phyloP scores from a whole-genome alignment of 352 stramenopile genomes.

The Salisapilia sapeloensis region DNA sequence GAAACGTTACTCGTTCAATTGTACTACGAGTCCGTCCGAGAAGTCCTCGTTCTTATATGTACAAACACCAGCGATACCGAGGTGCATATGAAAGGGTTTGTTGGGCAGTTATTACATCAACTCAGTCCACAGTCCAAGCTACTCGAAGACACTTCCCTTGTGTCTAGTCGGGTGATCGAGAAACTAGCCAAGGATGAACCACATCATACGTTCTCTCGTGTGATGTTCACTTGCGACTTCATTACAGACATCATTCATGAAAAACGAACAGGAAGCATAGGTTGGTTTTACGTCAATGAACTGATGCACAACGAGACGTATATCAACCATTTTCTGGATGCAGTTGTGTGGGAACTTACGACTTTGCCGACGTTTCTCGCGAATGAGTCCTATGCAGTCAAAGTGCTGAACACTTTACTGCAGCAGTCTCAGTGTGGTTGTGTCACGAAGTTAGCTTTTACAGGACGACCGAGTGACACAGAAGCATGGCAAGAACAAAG shows the following conservation, averaged over 20 bases:
- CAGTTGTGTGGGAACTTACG: constrained; percentile 17
- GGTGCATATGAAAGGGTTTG: constrained; percentile 7
- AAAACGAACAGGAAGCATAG: constrained; percentile 29
- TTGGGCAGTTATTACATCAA: constrained; percentile 25
- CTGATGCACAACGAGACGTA: constrained; percentile 14
- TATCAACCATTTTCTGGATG: constrained; percentile 20
- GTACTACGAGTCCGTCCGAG: constrained; percentile 46
- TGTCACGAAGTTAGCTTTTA: constrained; percentile 36
- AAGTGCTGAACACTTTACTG: constrained; percentile 63
- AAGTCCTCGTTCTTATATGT: constrained; percentile 33
- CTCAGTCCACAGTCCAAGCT: constrained; percentile 14
- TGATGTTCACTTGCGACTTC: constrained; percentile 68
- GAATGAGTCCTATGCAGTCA: constrained; percentile 54
- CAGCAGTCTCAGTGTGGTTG: constrained; percentile 57
- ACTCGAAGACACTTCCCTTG: constrained; percentile 1
- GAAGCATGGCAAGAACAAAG: constrained; percentile 7
- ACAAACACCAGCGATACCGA: constrained; percentile 17
- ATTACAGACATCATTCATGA: constrained; percentile 67
- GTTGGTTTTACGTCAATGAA: constrained; percentile 22
- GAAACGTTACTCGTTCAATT: constrained; percentile 37
- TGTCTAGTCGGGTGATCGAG: constrained; percentile 5
- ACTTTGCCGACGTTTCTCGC: constrained; percentile 36
- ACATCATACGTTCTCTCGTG: constrained; percentile 37
- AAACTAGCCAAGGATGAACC: constrained; percentile 12
- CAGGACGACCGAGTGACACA: not conserved